Conservation (phyloP, 352 stramenopile genomes). For the Globisporangium yorkense region DNA sequence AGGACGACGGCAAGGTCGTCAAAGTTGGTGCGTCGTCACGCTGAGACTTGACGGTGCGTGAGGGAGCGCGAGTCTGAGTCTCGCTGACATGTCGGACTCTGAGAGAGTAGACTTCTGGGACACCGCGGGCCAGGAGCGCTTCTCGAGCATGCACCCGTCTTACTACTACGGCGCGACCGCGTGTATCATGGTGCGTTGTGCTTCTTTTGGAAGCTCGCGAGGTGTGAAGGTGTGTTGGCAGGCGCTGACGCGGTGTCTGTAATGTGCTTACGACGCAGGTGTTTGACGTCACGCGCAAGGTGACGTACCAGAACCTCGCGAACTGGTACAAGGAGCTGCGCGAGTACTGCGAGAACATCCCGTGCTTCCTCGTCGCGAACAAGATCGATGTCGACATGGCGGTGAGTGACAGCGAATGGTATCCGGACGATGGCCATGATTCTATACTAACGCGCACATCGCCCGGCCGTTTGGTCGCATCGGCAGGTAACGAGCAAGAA, state of each 20-base stretch:
- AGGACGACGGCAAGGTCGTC: conserved; percentile 38
- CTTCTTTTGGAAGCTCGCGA: background rate
- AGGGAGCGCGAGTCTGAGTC: background rate
- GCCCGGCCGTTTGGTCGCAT: background rate
- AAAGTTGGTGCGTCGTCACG: conserved; percentile 47
- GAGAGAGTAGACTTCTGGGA: conserved; percentile 90
- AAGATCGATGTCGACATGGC: conserved; percentile 96
- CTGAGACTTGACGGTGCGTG: background rate
- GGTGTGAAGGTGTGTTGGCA: background rate
- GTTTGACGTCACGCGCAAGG: conserved; percentile 95
- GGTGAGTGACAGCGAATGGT: conserved; percentile 22
- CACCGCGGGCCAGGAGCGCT: conserved; percentile 94
- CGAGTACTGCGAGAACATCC: conserved; percentile 91
- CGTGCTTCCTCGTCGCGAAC: conserved; percentile 94
- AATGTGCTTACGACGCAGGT: conserved; percentile 26
- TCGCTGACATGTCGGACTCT: background rate
- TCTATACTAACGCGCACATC: background rate
- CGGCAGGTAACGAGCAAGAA: conserved; percentile 92
- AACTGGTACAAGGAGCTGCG: conserved; percentile 91
- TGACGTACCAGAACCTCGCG: conserved; percentile 92
- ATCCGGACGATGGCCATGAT: background rate
- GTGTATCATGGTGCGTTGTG: conserved; percentile 75
- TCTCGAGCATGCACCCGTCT: conserved; percentile 93
- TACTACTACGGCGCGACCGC: conserved; percentile 95
- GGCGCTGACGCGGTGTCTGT: background rate